These are phyloP conservation scores for Epichloe sibirici DNA, from an alignment of 2,329 filamentous ascomycete genomes.

Conservation along the genomic window DNA sequence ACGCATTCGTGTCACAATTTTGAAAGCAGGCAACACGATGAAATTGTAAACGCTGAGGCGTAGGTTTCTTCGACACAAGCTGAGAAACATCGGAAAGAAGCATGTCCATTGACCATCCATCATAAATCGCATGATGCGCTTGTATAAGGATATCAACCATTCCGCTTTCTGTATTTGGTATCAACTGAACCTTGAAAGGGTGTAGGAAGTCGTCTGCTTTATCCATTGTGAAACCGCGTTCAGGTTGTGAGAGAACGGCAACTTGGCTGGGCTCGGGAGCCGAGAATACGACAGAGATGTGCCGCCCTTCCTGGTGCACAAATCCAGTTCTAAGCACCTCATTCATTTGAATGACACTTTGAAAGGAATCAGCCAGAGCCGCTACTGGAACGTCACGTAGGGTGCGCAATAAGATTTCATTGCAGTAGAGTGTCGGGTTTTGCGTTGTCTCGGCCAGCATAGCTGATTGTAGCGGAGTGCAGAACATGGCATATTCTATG, in stretches of 20 bases:
- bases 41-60: slow-evolving; percentile 44
- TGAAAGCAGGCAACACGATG: slow-evolving; percentile 43
- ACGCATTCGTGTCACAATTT: slow-evolving; percentile 10
- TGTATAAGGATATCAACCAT: slow-evolving; percentile 33
- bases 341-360: slow-evolving; percentile 39
- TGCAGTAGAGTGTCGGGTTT: slow-evolving; percentile 56
- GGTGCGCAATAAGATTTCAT: slow-evolving; percentile 58
- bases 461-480: slow-evolving; percentile 62
- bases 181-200: slow-evolving; percentile 52
- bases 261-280: slow-evolving; percentile 28
- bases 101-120: slow-evolving; percentile 85
- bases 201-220: slow-evolving; percentile 30
- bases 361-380: slow-evolving; percentile 37
- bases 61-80: slow-evolving; percentile 24
- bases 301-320: slow-evolving; percentile 29
- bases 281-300: slow-evolving; percentile 46
- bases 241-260: slow-evolving; percentile 20
- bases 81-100: slow-evolving; percentile 53
- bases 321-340: slow-evolving; percentile 68
- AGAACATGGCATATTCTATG: slow-evolving; percentile 28
- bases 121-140: slow-evolving; percentile 76
- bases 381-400: slow-evolving; percentile 20
- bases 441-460: slow-evolving; percentile 67
- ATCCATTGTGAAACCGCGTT: slow-evolving; percentile 26
- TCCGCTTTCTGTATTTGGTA: slow-evolving; percentile 8